Evolutionary conservation across 768 basidiomycete genomes (phyloP).

Genomic region (Russula olivacea): DNA sequence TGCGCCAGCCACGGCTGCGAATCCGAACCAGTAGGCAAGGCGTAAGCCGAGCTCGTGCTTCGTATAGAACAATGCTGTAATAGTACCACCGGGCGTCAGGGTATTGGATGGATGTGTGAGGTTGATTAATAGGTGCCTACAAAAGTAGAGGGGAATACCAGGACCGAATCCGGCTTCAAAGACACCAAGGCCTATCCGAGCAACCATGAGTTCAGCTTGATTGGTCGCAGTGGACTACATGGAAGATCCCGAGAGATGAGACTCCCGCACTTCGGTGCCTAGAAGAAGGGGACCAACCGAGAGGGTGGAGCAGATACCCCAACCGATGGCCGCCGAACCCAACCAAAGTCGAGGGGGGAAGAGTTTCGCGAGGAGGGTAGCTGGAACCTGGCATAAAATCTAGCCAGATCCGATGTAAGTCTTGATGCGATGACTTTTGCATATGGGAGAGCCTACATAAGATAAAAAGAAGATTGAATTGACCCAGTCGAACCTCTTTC

Average conservation of each 20-base stretch:
- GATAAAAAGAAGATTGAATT: slow-evolving; percentile 75
- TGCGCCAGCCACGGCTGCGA: slow-evolving; percentile 78
- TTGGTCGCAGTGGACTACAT: slow-evolving; percentile 55
- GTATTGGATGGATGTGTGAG: background rate
- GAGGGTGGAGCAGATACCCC: slow-evolving; percentile 70
- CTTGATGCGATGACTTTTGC: background rate
- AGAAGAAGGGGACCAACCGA: slow-evolving; percentile 41
- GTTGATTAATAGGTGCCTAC: slow-evolving; percentile 37
- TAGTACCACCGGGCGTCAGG: background rate
- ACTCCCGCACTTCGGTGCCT: background rate
- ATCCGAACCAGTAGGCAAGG: slow-evolving; percentile 78
- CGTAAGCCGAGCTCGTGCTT: slow-evolving; percentile 67
- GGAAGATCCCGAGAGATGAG: background rate
- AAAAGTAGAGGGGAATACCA: slow-evolving; percentile 71
- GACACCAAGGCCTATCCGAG: slow-evolving; percentile 59
- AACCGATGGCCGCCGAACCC: slow-evolving; percentile 57
- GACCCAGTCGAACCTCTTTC: slow-evolving; percentile 69
- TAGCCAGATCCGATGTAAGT: slow-evolving; percentile 27
- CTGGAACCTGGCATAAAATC: slow-evolving; percentile 68
- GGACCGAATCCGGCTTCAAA: slow-evolving; percentile 79
- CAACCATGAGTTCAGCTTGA: slow-evolving; percentile 51
- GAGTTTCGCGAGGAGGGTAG: slow-evolving; percentile 58
- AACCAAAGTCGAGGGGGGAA: slow-evolving; percentile 65
- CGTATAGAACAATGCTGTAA: slow-evolving; percentile 69
- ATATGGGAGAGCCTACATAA: slow-evolving; percentile 43